Evolutionary conservation across 495 filamentous ascomycete genomes (phyloP), one percentile per base, ranked within the genome.

Genomic region (Evansstolkia leycettana): DNA sequence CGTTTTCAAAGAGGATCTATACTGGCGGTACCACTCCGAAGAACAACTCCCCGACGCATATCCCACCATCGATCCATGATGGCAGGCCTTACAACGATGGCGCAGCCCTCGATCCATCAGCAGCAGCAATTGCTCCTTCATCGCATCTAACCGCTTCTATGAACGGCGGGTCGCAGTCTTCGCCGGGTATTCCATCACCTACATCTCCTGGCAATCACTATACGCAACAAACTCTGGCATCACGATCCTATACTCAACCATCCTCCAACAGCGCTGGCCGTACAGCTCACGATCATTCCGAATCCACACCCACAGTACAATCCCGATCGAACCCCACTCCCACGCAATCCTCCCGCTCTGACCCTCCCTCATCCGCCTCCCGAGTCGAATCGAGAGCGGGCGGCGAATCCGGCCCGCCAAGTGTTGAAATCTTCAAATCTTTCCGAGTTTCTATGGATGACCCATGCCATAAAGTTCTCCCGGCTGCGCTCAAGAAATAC

Each of bases 391-490:
- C 74, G 12, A 65, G 72, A 36, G 68, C 70, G 1, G 48, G 48
- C 8, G 52, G 52, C 6, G 54, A 62, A 17, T 3, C 31, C 14
- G n/a, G n/a, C 14, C 57, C 55, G 31, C 54, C 56, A 46, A 73
- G 64, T 47, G 86, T 89, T 37, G 89, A 98, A 48, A 96, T 98
- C 35, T 95, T 96, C 75, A 96, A 95, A 55, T 88, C 81, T 5
- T 98, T 98, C 67, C 77, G 90, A 17, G 90, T 98, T 41, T 86
- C 81, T 43, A 88, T 94, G 78, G 90, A 98, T 40, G 90, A 96
- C 46, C 90, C 90, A 1, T 98, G 90, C 64, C 78, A 94, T 60
- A 95, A 94, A 51, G 90, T 98, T 20, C 74, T 98, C 7, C 90
- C 90, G 1, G 90, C 92, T 17, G 90, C 90, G 8, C 69, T 98